Conservation (phyloP, 768 basidiomycete species). For the Trametes sanguinea region DNA sequence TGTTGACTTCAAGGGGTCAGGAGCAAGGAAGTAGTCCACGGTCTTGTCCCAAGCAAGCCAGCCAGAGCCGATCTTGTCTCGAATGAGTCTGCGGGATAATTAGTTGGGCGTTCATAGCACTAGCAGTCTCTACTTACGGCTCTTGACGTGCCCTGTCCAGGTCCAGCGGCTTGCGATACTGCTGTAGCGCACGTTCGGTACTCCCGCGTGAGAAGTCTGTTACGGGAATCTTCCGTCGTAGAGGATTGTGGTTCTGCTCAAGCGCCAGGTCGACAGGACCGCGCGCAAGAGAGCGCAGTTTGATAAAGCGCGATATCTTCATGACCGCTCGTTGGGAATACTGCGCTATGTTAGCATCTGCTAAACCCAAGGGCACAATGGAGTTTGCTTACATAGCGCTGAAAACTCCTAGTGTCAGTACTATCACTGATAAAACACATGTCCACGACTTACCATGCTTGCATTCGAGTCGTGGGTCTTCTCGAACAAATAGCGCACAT, state of each 20-base stretch:
- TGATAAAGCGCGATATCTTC: slow-evolving; percentile 76
- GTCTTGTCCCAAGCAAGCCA: slow-evolving; percentile 66
- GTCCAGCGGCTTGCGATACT: slow-evolving; percentile 55
- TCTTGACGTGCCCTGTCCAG: slow-evolving; percentile 33
- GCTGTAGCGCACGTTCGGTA: slow-evolving; percentile 55
- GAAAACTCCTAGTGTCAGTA: slow-evolving; percentile 1
- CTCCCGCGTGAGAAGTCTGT: slow-evolving; percentile 49
- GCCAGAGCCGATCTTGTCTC: slow-evolving; percentile 60
- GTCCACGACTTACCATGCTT: slow-evolving; percentile 53
- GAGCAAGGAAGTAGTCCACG: slow-evolving; percentile 47
- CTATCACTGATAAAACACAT: slow-evolving; percentile 6
- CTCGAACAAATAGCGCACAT: slow-evolving; percentile 60
- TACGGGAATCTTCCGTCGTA: slow-evolving; percentile 53
- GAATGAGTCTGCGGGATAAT: slow-evolving; percentile 44
- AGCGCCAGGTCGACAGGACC: slow-evolving; percentile 60
- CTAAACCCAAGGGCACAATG: slow-evolving; percentile 23
- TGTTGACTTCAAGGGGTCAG: slow-evolving; percentile 50
- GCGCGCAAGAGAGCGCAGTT: slow-evolving; percentile 71
- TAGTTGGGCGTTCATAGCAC: neutral
- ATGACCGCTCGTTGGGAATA: slow-evolving; percentile 75
- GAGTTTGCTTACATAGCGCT: slow-evolving; percentile 59
- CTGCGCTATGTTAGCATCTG: slow-evolving; percentile 35
- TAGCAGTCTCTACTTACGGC: slow-evolving; percentile 44
- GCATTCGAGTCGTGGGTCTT: slow-evolving; percentile 64
- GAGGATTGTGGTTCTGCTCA: slow-evolving; percentile 65